Conservation (phyloP, 2,329 filamentous ascomycete species). For the Orbilia blumenaviensis region DNA sequence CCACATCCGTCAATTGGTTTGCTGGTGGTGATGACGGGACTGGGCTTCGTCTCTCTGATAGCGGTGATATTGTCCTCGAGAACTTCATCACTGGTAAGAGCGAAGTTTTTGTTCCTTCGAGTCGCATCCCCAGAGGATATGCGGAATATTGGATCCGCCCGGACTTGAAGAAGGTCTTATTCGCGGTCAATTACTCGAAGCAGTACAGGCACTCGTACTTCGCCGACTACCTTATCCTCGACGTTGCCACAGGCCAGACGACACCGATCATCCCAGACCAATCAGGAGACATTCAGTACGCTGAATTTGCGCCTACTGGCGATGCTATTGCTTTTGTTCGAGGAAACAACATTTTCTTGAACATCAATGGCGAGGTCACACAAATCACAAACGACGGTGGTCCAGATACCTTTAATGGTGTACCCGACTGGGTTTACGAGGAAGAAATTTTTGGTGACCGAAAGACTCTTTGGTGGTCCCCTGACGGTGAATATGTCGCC, state of each 20-base stretch:
- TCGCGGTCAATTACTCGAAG: conserved; percentile 73
- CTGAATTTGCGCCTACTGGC: conserved; percentile 69
- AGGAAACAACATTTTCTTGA: conserved; percentile 72
- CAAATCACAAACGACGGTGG: conserved; percentile 71
- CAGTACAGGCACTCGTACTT: conserved; percentile 75
- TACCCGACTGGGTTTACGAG: conserved; percentile 73
- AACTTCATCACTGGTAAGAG: conserved; percentile 70
- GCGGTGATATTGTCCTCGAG: conserved; percentile 65
- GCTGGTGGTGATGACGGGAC: conserved; percentile 69
- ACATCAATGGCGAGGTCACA: conserved; percentile 66
- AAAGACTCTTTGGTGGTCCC: conserved; percentile 68
- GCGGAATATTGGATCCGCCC: conserved; percentile 71
- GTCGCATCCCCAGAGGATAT: conserved; percentile 66
- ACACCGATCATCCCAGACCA: conserved; percentile 70
- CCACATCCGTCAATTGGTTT: conserved; percentile 68
- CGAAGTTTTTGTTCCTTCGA: conserved; percentile 69
- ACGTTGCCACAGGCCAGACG: conserved; percentile 68
- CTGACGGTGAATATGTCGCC: conserved; percentile 67
- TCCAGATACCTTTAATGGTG: conserved; percentile 71
- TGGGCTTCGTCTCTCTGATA: conserved; percentile 64
- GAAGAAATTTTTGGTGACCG: conserved; percentile 68
- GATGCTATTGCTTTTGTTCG: conserved; percentile 73
- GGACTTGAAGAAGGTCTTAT: conserved; percentile 69
- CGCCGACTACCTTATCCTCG: conserved; percentile 72
- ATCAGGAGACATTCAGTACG: conserved; percentile 73